Evolutionary conservation across 352 stramenopile species (phyloP), one percentile per base, ranked within the genome.

Genomic region (Globisporangium carolinianum): DNA sequence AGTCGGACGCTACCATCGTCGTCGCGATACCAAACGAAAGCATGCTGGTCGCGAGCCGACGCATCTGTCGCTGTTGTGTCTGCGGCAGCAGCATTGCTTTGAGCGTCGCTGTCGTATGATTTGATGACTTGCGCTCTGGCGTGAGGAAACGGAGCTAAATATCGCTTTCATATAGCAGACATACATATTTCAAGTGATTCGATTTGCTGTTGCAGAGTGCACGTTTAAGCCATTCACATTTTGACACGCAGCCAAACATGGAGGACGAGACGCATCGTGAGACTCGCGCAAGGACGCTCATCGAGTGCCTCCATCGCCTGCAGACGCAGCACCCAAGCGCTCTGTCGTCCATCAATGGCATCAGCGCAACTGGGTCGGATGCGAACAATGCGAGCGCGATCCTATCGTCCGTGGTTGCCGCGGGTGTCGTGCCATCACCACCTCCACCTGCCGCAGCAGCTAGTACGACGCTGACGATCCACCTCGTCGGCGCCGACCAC

Each of bases 401-500:
- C 11, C 9, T 14, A 46, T 11, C 41, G 15, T 46, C 41, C 5
- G 5, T 14, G 15, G 10, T 46, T 14, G 41, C 41, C 24, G 24
- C 24, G 24, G 9, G 10, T 46, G 9, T 14, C 41, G 5, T 46
- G 41, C 41, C 41, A 3, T 36, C 51, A 11, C 11, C 46, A 4
- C 7, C 46, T 17, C 7, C 39, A 4, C 6, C 46, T 17, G 11
- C 51, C 37, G 41, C 11, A 9, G 7, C 49, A 3, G 6, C 43
- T 6, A 24, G 9, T 35, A 47, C 12, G 11, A 63, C 53, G 35
- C 61, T 92, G 56, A 85, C 68, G 0, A 63, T 92, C 18, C 82
- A 91, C 53, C 61, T 94, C 18, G 63, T 92, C 3, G 84, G 84
- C 12, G 82, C 82, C 1, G 84, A 94, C 63, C 71, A 91, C 57